Evolutionary conservation across 2,329 filamentous ascomycete species (phyloP), one percentile per base, ranked within the genome.

Genomic region (Colletotrichum navitas): DNA sequence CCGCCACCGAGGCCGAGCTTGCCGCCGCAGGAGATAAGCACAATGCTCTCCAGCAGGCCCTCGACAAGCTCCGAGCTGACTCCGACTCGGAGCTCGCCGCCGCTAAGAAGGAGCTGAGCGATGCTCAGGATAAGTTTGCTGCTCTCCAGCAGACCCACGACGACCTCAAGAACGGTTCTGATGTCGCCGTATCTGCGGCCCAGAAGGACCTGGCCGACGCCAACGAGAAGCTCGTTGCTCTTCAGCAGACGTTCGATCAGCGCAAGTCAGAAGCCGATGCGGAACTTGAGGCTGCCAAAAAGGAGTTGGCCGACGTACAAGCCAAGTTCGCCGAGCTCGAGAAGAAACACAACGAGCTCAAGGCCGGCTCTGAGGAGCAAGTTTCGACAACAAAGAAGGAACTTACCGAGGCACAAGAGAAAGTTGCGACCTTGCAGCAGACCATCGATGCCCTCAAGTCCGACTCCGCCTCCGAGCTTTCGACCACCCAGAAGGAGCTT

Each of bases 301-400:
- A 71, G 63, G 72, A 71, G n/a, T 66, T 75, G n/a, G 63, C 72
- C 36, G 71, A 73, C 29, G 52, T 63, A 16, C 66, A 73, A 45
- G 68, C 77, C 43, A 78, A 77, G 55, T 76, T 78, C 43, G 74
- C 76, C 36, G 51, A 78, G n/a, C 76, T 81, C 24, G 75, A 81
- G 65, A 73, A 77, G 69, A 74, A 74, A 18, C 74, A 77, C 69
- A 75, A 76, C 24, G 69, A 74, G 54, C 70, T 79, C 10, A 79
- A 79, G 77, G 78, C 75, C 62, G 73, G 79, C 54, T 78, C 80
- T n/a, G 79, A 80, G 10, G 77, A 76, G 43, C 78, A 81, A 47
- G 56, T 79, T 24, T 74, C 75, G 1, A 74, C 79, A 34, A 74
- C 79, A 4, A 75, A 78, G 78, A 79, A 78, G 74, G 76, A 78